Percentiles rank a stretch among this genome's conserved stretches.
Evolutionary conservation across 495 filamentous ascomycete genomes (phyloP).

Genomic region (Tuber melanosporum): DNA sequence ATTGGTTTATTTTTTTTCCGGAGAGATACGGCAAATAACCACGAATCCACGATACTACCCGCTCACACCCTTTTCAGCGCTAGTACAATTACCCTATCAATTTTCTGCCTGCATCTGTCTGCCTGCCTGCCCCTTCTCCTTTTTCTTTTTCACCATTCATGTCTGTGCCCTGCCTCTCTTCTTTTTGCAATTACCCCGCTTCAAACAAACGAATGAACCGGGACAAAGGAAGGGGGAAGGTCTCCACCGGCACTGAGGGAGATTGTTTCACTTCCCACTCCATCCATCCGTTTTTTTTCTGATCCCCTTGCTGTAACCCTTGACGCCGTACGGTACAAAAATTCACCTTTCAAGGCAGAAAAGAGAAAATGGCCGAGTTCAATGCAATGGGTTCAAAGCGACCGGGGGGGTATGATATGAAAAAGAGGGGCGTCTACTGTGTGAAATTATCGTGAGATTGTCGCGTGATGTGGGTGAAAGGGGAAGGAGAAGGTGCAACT

Average conservation of each 20-base stretch:
- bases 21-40: background rate
- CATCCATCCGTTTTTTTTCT: background rate
- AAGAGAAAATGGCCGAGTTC: background rate
- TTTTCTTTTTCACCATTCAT: background rate
- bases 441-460: background rate
- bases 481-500: background rate
- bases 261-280: background rate
- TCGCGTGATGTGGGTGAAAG: background rate
- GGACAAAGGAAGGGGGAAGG: background rate
- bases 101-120: conserved; percentile 1
- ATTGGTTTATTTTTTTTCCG: background rate
- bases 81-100: background rate
- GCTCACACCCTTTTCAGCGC: background rate
- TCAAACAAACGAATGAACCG: background rate
- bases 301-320: background rate
- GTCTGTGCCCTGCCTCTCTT: background rate
- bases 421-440: background rate
- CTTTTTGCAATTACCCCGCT: background rate
- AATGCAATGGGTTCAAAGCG: background rate
- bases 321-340: background rate
- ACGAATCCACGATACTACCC: background rate
- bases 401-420: background rate
- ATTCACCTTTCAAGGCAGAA: background rate
- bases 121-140: background rate
- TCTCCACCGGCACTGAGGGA: background rate